Base-by-base conservation (phyloP, 495 filamentous ascomycete genomes). In the Aspergillus incahuasiensis region DNA sequence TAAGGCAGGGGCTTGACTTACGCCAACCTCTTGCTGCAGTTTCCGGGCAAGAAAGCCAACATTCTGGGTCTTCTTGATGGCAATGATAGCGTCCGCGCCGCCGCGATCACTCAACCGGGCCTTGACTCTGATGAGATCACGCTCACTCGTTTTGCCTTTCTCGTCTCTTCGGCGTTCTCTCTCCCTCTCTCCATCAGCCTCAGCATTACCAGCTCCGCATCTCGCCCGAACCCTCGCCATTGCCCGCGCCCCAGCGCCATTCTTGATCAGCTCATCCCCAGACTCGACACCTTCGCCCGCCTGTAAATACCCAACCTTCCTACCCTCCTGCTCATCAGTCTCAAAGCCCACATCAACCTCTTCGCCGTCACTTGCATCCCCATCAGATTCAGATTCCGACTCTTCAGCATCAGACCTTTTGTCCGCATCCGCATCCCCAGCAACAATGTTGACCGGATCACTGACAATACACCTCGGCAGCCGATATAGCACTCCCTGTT, bases 401-500 rank as follows among this genome's bases (percentile, higher is more conserved):
- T n/a, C 21, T 34, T 19, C 25, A 8, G 8, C 25, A 28, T 28
- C 25, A 4, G 25, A 28, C 6, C 34, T 21, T 34, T 24, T n/a
- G 34, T 19, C 53, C 9, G 11, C 19, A 42, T 6, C 59, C 77
- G 68, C 0, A 79, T 7, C 18, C 28, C 34, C 46, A 21, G 18
- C 20, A 16, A 50, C 70, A 5, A 95, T 63, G 60, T 95, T 92
- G 42, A 72, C 69, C 6, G 92, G 92, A 67, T 92, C 88, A 48
- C 80, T 75, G 8, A 92, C 83, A 21, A 94, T 80, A 68, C 88
- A 86, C 63, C 86, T 82, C 6, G 89, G 89, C 18, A 96, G 59
- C 7, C 82, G 74, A 66, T 96, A 97, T 53, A 86, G 76, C 41
- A 83, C 85, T 0, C 92, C 92, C 42, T 82, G 71, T 39, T 85